Percentiles rank a stretch among this genome's conserved stretches.
These are phyloP conservation scores for Candida hispaniensis DNA, from an alignment of 805 yeast species.

Conservation along the genomic window DNA sequence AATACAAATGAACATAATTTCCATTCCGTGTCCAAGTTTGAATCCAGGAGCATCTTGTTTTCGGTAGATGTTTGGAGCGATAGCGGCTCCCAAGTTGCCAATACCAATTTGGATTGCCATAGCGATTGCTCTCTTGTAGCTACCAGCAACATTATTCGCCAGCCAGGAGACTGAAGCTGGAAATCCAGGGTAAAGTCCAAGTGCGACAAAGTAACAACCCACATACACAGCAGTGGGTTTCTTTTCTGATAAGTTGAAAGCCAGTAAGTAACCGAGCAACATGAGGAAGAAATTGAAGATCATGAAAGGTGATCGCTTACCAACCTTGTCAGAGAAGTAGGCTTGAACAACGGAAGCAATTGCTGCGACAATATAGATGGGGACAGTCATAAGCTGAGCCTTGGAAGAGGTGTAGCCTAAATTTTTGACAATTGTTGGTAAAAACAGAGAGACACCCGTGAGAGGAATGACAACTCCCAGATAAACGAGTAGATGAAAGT, in stretches of 20 bases:
- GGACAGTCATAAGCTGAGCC: constrained; percentile 40
- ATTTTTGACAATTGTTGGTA: constrained; percentile 43
- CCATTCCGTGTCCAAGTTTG: constrained; percentile 40
- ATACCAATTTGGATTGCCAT: constrained; percentile 49
- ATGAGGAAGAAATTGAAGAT: constrained; percentile 24
- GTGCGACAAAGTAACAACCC: constrained; percentile 45
- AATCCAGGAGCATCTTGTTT: constrained; percentile 44
- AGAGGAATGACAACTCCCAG: constrained; percentile 46
- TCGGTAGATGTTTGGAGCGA: constrained; percentile 44
- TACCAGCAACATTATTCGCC: constrained; percentile 46
- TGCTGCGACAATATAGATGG: constrained; percentile 33
- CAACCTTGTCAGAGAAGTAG: constrained; percentile 26
- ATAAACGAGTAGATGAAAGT: constrained; percentile 41
- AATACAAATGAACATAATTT: constrained; percentile 35
- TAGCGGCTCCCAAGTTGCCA: constrained; percentile 56
- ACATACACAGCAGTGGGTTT: constrained; percentile 32
- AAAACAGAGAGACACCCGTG: constrained; percentile 49
- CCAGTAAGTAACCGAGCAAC: constrained; percentile 33
- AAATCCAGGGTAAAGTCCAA: constrained; percentile 48
- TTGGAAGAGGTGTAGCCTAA: constrained; percentile 51
- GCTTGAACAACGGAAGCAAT: constrained; percentile 25
- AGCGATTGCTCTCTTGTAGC: constrained; percentile 42
- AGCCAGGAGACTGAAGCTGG: constrained; percentile 51
- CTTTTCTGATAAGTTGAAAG: constrained; percentile 35
- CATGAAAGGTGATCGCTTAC: constrained; percentile 26